phyloP scores from a whole-genome alignment of 2,329 filamentous ascomycete species.

The Trichoderma citrinoviride region DNA sequence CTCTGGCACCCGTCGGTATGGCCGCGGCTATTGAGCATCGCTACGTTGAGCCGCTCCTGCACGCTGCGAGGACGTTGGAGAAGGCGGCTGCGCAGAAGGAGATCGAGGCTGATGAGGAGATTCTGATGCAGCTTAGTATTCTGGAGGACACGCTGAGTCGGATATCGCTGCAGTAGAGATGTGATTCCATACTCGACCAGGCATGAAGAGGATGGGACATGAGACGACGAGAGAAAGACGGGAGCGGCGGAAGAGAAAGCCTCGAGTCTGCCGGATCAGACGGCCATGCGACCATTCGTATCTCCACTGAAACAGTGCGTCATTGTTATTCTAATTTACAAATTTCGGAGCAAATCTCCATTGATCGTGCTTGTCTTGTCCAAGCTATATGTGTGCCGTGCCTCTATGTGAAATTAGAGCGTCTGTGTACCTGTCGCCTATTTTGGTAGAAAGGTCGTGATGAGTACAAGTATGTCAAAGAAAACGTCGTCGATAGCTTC shows the following conservation, averaged over 20 bases:
- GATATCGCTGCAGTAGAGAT: constrained; percentile 39
- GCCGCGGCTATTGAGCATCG: constrained; percentile 56
- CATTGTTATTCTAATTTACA: not conserved
- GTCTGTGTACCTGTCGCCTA: not conserved
- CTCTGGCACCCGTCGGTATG: constrained; percentile 56
- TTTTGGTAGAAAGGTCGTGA: not conserved
- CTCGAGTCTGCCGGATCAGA: not conserved
- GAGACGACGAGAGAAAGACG: not conserved
- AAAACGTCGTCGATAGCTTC: not conserved
- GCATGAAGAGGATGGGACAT: not conserved
- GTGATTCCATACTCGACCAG: not conserved
- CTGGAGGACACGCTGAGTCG: constrained; percentile 44
- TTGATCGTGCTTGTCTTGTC: not conserved
- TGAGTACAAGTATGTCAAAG: not conserved
- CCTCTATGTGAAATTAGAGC: not conserved
- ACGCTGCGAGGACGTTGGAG: constrained; percentile 40
- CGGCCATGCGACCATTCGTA: not conserved
- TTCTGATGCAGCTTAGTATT: constrained; percentile 42
- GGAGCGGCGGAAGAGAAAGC: not conserved
- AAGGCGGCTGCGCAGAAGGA: constrained; percentile 35
- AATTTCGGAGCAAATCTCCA: not conserved
- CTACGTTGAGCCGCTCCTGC: constrained; percentile 54
- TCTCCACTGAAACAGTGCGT: not conserved
- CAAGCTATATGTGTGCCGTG: not conserved
- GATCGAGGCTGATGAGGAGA: constrained; percentile 33